Evolutionary conservation across 441 rosid genomes (phyloP).

Genomic region (Manihot esculenta): DNA sequence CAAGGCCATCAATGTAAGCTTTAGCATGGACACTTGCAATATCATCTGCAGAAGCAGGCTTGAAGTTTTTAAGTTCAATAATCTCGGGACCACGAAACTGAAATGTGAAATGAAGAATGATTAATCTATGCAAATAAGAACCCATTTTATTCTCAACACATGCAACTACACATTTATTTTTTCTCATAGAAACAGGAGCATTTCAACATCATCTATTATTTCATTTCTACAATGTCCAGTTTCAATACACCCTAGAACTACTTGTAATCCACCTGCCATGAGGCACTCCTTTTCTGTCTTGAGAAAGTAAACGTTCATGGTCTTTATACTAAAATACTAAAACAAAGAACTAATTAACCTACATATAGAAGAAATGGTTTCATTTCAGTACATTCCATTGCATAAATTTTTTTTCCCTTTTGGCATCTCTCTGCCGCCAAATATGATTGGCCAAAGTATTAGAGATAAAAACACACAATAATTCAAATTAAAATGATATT

Average conservation of each 20-base stretch:
- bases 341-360: neutral
- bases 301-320: neutral
- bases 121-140: neutral
- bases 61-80: constrained; percentile 64
- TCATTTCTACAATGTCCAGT: neutral
- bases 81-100: constrained; percentile 77
- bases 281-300: neutral
- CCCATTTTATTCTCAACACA: neutral
- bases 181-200: neutral
- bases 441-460: too few species aligned
- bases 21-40: constrained; percentile 74
- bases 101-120: constrained; percentile 15
- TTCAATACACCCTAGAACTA: neutral
- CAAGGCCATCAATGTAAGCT: constrained; percentile 87
- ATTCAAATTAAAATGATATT: too few species aligned
- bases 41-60: constrained; percentile 75
- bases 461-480: too few species aligned
- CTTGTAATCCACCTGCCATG: neutral
- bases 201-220: neutral
- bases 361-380: neutral
- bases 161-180: neutral
- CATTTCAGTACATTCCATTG: neutral
- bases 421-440: too few species aligned
- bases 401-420: neutral
- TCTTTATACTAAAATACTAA: too few species aligned